Conservation (phyloP, 371 early-diverging fungal genomes). For the Massospora cicadina region DNA sequence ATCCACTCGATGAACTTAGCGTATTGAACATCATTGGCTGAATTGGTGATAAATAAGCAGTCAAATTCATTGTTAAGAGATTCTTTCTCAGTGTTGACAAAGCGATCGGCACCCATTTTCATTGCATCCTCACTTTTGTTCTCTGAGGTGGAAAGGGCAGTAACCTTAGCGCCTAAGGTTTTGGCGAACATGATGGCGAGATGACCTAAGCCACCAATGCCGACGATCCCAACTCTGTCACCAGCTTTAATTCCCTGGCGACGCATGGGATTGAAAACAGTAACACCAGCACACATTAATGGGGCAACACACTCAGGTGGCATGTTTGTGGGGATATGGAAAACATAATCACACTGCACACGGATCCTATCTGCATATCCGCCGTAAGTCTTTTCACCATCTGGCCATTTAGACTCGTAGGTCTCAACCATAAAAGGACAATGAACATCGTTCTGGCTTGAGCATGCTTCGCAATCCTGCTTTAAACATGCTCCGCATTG, state of each 20-base stretch:
- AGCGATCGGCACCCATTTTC: constrained; percentile 43
- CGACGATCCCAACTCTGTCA: constrained; percentile 39
- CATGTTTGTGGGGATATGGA: constrained; percentile 32
- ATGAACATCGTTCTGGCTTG: constrained; percentile 48
- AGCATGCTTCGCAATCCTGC: constrained; percentile 35
- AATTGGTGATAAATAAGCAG: constrained; percentile 34
- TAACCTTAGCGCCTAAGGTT: constrained; percentile 34
- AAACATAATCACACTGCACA: constrained; percentile 25
- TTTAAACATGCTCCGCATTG: constrained; percentile 27
- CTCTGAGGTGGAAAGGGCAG: constrained; percentile 38
- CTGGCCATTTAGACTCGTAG: constrained; percentile 13
- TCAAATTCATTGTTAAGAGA: constrained; percentile 22
- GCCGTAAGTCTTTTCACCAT: constrained; percentile 20
- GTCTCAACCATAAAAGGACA: constrained; percentile 26
- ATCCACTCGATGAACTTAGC: constrained; percentile 24
- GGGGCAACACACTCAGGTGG: constrained; percentile 19
- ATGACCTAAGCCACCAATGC: constrained; percentile 56
- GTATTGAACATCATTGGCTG: constrained; percentile 29
- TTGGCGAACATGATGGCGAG: constrained; percentile 46
- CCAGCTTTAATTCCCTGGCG: constrained; percentile 31
- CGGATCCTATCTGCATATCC: constrained; percentile 23
- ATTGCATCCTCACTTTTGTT: constrained; percentile 42
- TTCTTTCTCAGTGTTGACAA: constrained; percentile 21
- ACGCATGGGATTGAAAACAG: constrained; percentile 39
- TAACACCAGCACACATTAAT: constrained; percentile 53